Conservation (phyloP, 176 grass and related monocot species). For the Hordeum marinum region DNA sequence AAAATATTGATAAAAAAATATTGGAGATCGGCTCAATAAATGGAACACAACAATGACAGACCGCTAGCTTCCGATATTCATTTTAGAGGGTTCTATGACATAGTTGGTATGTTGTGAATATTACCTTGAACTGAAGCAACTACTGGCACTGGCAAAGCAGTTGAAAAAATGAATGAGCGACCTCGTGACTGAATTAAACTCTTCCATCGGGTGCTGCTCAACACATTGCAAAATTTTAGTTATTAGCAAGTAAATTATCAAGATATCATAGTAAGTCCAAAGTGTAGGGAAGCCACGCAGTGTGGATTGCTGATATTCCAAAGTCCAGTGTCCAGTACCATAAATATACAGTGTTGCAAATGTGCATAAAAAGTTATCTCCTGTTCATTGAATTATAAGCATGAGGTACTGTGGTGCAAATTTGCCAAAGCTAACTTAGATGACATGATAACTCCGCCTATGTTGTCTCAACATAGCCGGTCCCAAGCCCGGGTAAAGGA, state of each 20-base stretch:
- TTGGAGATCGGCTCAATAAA: background rate
- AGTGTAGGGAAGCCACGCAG: background rate
- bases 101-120: slow-evolving; percentile 18
- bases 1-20: background rate
- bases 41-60: background rate
- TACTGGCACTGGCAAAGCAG: slow-evolving; percentile 73
- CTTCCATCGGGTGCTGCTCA: slow-evolving; percentile 78
- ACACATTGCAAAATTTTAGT: slow-evolving; percentile 29
- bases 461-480: no score
- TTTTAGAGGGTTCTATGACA: background rate
- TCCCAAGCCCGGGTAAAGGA: no score
- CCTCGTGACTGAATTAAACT: slow-evolving; percentile 85
- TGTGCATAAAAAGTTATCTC: background rate
- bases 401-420: background rate
- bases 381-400: background rate
- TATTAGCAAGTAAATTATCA: background rate
- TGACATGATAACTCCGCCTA: no score
- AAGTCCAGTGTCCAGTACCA: background rate
- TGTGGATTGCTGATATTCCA: background rate
- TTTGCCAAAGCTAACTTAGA: background rate
- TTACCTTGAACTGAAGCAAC: slow-evolving; percentile 81
- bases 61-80: background rate
- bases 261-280: background rate
- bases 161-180: slow-evolving; percentile 92
- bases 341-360: background rate